Conservation (phyloP, 371 early-diverging fungal genomes). For the Circinella umbellata region DNA sequence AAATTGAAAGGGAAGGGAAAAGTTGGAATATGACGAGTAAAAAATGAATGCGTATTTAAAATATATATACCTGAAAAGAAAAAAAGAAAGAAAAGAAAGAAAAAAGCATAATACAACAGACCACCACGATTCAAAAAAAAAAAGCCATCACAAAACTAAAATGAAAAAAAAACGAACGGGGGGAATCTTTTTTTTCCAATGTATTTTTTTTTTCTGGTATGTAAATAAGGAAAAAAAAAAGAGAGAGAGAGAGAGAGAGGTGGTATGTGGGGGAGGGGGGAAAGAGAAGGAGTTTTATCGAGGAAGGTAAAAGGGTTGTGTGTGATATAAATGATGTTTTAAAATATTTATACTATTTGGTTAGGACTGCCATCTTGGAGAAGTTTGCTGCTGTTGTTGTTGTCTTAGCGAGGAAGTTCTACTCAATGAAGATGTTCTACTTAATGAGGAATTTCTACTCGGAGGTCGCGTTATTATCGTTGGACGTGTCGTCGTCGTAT, state of each 20-base stretch:
- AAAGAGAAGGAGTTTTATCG: too few species aligned
- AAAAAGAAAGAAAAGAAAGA: slow-evolving; percentile 1
- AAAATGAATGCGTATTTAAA: background rate
- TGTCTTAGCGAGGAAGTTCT: slow-evolving; percentile 18
- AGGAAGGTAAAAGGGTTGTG: too few species aligned
- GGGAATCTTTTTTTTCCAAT: too few species aligned
- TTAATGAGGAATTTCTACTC: slow-evolving; percentile 18
- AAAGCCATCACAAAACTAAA: too few species aligned
- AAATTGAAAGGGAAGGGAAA: background rate
- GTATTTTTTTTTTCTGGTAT: too few species aligned
- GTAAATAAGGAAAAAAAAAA: too few species aligned
- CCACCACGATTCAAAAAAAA: background rate
- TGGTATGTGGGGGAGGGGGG: too few species aligned
- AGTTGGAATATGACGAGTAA: background rate
- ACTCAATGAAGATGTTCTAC: slow-evolving; percentile 10
- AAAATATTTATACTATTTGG: too few species aligned
- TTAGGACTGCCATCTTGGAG: slow-evolving; percentile 26
- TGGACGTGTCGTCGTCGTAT: background rate
- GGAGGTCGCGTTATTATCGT: slow-evolving; percentile 8
- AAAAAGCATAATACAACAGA: background rate
- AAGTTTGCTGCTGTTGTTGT: slow-evolving; percentile 8
- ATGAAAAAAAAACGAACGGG: too few species aligned
- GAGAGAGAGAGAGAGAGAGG: too few species aligned
- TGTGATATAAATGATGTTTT: too few species aligned
- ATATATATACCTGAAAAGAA: background rate